Percentiles rank a stretch among this genome's conserved stretches.
phyloP scores from a whole-genome alignment of 306 rosid genomes.

The Styphnolobium japonicum region DNA sequence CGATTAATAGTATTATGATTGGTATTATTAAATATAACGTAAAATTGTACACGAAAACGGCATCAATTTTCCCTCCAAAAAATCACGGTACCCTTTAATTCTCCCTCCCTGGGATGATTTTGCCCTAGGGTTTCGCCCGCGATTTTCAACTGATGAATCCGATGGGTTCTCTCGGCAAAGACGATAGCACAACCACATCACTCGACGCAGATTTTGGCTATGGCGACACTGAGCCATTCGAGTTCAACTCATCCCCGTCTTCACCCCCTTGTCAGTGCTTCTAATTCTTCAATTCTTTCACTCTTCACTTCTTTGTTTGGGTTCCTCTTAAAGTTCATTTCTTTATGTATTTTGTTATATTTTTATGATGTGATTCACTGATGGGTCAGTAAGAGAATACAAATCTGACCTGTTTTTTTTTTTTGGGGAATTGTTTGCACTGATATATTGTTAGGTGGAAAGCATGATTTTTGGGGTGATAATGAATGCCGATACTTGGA shows the following conservation, averaged over 20 bases:
- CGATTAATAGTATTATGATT: too few species aligned
- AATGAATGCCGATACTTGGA: slow-evolving; percentile 30
- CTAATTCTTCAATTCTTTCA: not conserved
- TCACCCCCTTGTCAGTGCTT: slow-evolving; percentile 30
- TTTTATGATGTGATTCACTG: not conserved
- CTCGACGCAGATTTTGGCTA: slow-evolving; percentile 6
- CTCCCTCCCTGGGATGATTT: not conserved
- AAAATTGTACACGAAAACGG: too few species aligned
- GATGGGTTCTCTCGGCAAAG: slow-evolving; percentile 38
- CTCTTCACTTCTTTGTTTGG: not conserved
- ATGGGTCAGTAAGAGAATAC: not conserved
- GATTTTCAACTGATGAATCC: slow-evolving; percentile 14
- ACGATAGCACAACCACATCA: slow-evolving; percentile 15
- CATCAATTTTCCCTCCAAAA: slow-evolving; percentile 66
- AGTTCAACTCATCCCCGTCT: slow-evolving; percentile 30
- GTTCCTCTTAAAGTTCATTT: not conserved
- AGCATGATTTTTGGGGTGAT: slow-evolving; percentile 11
- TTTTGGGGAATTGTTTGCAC: not conserved
- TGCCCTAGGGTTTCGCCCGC: slow-evolving; percentile 21
- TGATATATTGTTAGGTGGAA: slow-evolving; percentile 32
- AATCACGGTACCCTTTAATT: not conserved
- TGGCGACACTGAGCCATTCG: slow-evolving; percentile 45
- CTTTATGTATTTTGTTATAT: not conserved
- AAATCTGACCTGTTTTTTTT: not conserved
- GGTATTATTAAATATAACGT: too few species aligned